Evolutionary conservation across 2,329 filamentous ascomycete species (phyloP).

Genomic region (Fonsecaea nubica): DNA sequence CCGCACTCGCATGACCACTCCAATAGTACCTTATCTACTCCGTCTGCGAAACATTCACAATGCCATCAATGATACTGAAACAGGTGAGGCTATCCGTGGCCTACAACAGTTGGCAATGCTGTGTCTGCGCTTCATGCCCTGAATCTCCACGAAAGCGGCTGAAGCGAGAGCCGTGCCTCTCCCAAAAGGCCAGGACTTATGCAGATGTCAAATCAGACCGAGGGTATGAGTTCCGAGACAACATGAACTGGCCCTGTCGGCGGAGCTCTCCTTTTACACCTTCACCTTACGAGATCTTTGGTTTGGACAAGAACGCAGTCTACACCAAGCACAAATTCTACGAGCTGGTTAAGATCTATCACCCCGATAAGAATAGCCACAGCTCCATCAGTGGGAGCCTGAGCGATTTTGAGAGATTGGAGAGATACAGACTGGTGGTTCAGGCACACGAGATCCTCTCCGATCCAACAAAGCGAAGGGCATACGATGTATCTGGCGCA

Average conservation of each 20-base stretch:
- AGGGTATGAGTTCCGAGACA: slow-evolving; percentile 38
- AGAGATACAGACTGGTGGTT: slow-evolving; percentile 88
- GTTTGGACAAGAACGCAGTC: slow-evolving; percentile 63
- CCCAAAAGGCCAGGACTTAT: slow-evolving; percentile 44
- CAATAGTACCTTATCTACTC: slow-evolving; percentile 2
- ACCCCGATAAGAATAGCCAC: slow-evolving; percentile 70
- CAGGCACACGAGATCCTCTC: slow-evolving; percentile 88
- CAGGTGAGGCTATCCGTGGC: slow-evolving; percentile 51
- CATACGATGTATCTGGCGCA: slow-evolving; percentile 80
- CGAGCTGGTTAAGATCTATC: slow-evolving; percentile 92
- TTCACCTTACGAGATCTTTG: slow-evolving; percentile 91
- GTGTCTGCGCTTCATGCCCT: slow-evolving; percentile 42
- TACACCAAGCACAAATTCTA: slow-evolving; percentile 89
- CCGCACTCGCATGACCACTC: slow-evolving; percentile 21
- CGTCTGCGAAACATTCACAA: slow-evolving; percentile 7
- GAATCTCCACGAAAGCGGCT: slow-evolving; percentile 37
- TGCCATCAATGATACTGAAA: slow-evolving; percentile 51
- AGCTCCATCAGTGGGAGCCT: slow-evolving; percentile 44
- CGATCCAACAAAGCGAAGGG: slow-evolving; percentile 75
- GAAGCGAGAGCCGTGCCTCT: slow-evolving; percentile 23
- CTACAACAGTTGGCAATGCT: slow-evolving; percentile 47
- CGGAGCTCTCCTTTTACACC: slow-evolving; percentile 51
- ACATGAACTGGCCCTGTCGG: slow-evolving; percentile 41
- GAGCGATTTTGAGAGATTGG: slow-evolving; percentile 63
- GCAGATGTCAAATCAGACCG: slow-evolving; percentile 44